Evolutionary conservation across 257 asterid genomes (phyloP).

Genomic region (Petunia secreta): DNA sequence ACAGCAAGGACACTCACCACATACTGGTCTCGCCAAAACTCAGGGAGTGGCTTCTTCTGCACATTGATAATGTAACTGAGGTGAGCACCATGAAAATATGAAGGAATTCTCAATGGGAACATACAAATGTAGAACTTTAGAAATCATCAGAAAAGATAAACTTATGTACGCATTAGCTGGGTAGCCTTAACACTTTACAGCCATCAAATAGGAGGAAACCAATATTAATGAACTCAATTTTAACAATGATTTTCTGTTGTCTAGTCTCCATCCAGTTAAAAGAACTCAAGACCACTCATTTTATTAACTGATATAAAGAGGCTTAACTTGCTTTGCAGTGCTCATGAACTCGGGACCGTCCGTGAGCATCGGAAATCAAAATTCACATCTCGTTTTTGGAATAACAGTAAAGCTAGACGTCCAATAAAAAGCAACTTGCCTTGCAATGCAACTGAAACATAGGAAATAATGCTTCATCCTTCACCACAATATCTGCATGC

Average conservation of each 20-base stretch:
- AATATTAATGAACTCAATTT: background rate
- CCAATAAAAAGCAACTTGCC: slow-evolving; percentile 51
- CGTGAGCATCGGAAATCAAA: background rate
- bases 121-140: slow-evolving; percentile 14
- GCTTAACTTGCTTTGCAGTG: background rate
- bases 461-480: slow-evolving; percentile 77
- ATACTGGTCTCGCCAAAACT: slow-evolving; percentile 90
- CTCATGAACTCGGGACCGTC: background rate
- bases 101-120: slow-evolving; percentile 5
- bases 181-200: slow-evolving; percentile 5
- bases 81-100: slow-evolving; percentile 26
- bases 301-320: background rate
- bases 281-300: background rate
- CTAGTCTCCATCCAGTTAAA: slow-evolving; percentile 2
- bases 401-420: background rate
- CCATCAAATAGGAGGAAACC: slow-evolving; percentile 4
- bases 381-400: background rate
- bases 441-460: slow-evolving; percentile 86
- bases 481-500: slow-evolving; percentile 79
- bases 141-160: background rate
- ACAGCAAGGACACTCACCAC: slow-evolving; percentile 60
- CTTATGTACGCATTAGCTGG: background rate
- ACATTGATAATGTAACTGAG: slow-evolving; percentile 22
- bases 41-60: slow-evolving; percentile 93
- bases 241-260: background rate